Base-by-base conservation (phyloP, 371 early-diverging fungal species). In the Lichtheimia hyalospora region DNA sequence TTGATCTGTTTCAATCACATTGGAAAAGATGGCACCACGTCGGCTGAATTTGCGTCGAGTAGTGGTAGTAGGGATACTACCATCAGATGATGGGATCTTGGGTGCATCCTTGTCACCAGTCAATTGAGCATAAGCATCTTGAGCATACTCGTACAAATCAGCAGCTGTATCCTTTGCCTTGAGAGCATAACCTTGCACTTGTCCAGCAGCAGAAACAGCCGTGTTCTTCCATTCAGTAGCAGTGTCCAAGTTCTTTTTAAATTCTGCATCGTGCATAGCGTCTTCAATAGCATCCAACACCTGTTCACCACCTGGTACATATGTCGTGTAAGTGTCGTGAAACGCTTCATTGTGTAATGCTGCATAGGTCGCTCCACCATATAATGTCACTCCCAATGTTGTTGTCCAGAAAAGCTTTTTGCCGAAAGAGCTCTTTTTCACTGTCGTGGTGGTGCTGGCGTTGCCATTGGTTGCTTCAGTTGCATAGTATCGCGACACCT, bases 261-360 rank as follows among this genome's bases (percentile, higher is more conserved):
- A 40, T 1, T 63, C 50, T 6, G 66, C 68, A 41, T 73, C 63
- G 14, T 66, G 50, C 8, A 64, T 58, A 53, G 68, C 63, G 51
- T 77, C 78, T 27, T 75, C 81, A 5, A 77, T 61, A 27, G 60
- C 43, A 39, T 81, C 78, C 49, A 81, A 54, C 3, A 77, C 42
- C 16, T 68, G 25, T 20, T 77, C 74, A 5, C 77, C 81, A 2
- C 81, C 81, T 15, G 77, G 78, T 7, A 81, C 63, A 41, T 81
- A 74, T 5, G 72, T 74, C 5, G 68, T 74, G 59, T 67, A 81
- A 3, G 74, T 77, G 50, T 77, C 74, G 34, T 75, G 51, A 44
- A 81, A 81, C 0, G 72, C 73, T 60, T 77, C 72, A 46, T 81
- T 74, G n/a, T 69, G 63, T 0, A 77, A 39, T 5, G 81, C 75